Percentiles rank a stretch among this genome's conserved stretches.
Conservation (phyloP, 768 basidiomycete genomes). For the Lactifluus rugatus region DNA sequence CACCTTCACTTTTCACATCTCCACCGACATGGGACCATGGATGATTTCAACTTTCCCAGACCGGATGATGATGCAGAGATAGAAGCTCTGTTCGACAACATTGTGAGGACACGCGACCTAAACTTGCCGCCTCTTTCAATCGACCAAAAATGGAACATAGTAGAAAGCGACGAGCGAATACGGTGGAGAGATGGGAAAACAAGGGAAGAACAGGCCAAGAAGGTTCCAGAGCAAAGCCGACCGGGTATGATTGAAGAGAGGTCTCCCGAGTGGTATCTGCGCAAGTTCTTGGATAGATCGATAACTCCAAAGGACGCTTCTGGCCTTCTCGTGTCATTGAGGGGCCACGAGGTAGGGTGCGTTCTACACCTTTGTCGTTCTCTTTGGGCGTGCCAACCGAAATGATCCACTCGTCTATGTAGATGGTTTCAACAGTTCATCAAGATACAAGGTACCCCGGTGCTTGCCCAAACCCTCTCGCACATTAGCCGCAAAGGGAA, state of each 20-base stretch:
- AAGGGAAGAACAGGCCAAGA: conserved; percentile 51
- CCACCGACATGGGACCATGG: conserved; percentile 33
- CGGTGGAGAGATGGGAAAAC: conserved; percentile 67
- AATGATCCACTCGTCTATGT: neutral
- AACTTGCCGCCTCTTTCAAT: conserved; percentile 51
- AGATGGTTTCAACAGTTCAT: conserved; percentile 82
- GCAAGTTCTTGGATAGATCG: conserved; percentile 79
- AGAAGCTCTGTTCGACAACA: conserved; percentile 67
- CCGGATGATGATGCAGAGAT: conserved; percentile 73
- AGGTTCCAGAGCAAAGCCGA: conserved; percentile 50
- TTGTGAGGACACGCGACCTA: conserved; percentile 61
- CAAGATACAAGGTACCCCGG: conserved; percentile 69
- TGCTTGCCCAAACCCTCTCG: conserved; percentile 67
- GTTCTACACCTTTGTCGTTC: conserved; percentile 20
- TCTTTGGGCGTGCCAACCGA: neutral
- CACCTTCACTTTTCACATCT: conserved; percentile 31
- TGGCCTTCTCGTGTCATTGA: conserved; percentile 63
- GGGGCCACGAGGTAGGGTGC: conserved; percentile 75
- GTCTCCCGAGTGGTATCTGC: conserved; percentile 88
- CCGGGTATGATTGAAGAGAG: conserved; percentile 46
- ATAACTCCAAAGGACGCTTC: conserved; percentile 74
- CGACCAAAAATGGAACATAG: conserved; percentile 89
- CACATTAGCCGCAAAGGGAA: conserved; percentile 63
- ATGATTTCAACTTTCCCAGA: conserved; percentile 65
- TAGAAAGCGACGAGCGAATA: conserved; percentile 72